These are phyloP conservation scores for Scleroderma bovista DNA, from an alignment of 768 basidiomycete genomes.

Conservation along the genomic window DNA sequence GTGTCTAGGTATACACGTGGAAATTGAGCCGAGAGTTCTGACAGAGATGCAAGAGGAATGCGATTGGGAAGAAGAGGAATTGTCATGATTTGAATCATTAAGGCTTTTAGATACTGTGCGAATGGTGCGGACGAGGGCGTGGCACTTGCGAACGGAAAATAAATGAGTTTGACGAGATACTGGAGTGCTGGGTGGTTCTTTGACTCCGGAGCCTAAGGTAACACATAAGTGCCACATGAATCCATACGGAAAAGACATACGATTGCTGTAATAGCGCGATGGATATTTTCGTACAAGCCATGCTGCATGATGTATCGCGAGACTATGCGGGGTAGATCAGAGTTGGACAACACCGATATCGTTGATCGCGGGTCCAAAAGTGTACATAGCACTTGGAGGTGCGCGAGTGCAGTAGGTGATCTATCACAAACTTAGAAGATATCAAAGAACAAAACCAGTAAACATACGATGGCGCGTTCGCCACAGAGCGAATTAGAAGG, in stretches of 20 bases:
- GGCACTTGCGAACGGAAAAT: conserved; percentile 16
- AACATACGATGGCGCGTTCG: conserved; percentile 46
- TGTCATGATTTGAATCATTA: conserved; percentile 56
- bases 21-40: conserved; percentile 57
- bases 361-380: conserved; percentile 33
- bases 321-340: conserved; percentile 29
- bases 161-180: conserved; percentile 23
- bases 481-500: conserved; percentile 48
- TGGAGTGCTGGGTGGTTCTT: conserved; percentile 38
- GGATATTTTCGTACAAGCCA: conserved; percentile 36
- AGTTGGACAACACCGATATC: conserved; percentile 16
- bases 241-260: conserved; percentile 35
- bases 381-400: conserved; percentile 47
- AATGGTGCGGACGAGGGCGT: conserved; percentile 29
- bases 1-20: conserved; percentile 44
- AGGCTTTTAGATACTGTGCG: conserved; percentile 29
- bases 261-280: conserved; percentile 26
- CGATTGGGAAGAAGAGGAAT: conserved; percentile 78
- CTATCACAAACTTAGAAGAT: conserved; percentile 28
- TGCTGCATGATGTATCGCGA: conserved; percentile 42
- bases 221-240: not conserved
- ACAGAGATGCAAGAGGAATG: conserved; percentile 55
- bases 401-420: conserved; percentile 37
- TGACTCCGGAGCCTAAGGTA: conserved; percentile 46
- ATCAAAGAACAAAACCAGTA: not conserved